Evolutionary conservation across 208 protist species (phyloP).

Genomic region (Balamuthia mandrillaris): DNA sequence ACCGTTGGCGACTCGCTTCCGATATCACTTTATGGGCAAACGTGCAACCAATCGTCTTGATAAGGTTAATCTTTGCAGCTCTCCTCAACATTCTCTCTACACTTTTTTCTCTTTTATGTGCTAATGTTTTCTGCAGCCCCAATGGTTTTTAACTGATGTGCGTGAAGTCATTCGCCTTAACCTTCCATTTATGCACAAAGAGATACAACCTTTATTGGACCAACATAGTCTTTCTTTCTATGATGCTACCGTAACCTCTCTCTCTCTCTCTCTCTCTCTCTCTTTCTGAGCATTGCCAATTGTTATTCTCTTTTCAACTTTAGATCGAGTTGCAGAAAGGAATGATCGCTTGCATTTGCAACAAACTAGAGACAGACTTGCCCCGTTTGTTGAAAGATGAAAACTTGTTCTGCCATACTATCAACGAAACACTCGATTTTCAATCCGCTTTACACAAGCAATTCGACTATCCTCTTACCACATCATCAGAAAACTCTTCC

Average conservation of each 20-base stretch:
- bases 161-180: slow-evolving; percentile 6
- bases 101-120: not conserved
- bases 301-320: not conserved
- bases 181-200: not conserved
- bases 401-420: not conserved
- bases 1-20: not conserved
- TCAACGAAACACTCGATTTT: slow-evolving; percentile 19
- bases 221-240: not conserved
- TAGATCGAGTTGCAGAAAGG: not conserved
- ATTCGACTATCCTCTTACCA: not conserved
- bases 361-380: not conserved
- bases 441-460: not conserved
- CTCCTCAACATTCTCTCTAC: not conserved
- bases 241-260: not conserved
- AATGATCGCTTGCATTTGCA: not conserved
- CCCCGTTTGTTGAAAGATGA: not conserved
- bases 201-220: not conserved
- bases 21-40: not conserved
- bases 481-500: not conserved
- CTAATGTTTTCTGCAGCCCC: not conserved
- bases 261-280: not conserved
- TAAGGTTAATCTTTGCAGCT: not conserved
- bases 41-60: not conserved
- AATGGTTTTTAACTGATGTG: not conserved
- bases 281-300: not conserved